Conservation (phyloP, 306 rosid genomes). For the Lupinus albus region DNA sequence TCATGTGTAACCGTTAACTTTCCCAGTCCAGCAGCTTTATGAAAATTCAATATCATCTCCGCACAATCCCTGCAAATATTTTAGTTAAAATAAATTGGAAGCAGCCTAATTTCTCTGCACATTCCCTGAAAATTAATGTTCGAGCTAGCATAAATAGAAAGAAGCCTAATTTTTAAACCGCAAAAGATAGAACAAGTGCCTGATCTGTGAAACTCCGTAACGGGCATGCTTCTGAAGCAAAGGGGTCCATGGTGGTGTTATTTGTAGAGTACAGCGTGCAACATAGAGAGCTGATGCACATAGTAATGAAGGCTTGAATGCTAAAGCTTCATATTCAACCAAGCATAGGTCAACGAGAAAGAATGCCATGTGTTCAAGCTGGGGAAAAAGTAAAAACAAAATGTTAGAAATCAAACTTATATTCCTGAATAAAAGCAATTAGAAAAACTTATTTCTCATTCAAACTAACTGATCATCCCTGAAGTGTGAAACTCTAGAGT, state of each 20-base stretch:
- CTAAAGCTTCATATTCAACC: slow-evolving; percentile 77
- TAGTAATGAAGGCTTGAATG: slow-evolving; percentile 75
- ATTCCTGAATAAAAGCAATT: slow-evolving; percentile 24
- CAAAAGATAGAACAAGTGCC: slow-evolving; percentile 44
- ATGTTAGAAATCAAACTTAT: not conserved
- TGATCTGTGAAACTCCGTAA: slow-evolving; percentile 67
- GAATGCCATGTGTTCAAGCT: slow-evolving; percentile 84
- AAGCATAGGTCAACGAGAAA: slow-evolving; percentile 71
- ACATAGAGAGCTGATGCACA: slow-evolving; percentile 90
- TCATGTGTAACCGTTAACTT: slow-evolving; percentile 65
- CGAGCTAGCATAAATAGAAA: slow-evolving; percentile 27
- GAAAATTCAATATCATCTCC: slow-evolving; percentile 72
- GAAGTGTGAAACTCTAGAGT: not conserved
- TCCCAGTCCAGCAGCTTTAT: slow-evolving; percentile 63
- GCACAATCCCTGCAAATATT: slow-evolving; percentile 61
- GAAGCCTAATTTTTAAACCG: slow-evolving; percentile 18
- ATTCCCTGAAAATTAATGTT: slow-evolving; percentile 52
- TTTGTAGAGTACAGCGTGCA: slow-evolving; percentile 73
- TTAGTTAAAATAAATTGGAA: slow-evolving; percentile 26
- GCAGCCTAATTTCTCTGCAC: slow-evolving; percentile 52
- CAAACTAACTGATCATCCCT: slow-evolving; percentile 28
- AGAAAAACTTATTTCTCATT: slow-evolving; percentile 24
- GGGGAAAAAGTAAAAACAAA: slow-evolving; percentile 38
- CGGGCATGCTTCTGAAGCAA: slow-evolving; percentile 73
- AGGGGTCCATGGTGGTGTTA: slow-evolving; percentile 74